Evolutionary conservation across 2,329 filamentous ascomycete species (phyloP).

Genomic region (Nigrograna mackinnonii): DNA sequence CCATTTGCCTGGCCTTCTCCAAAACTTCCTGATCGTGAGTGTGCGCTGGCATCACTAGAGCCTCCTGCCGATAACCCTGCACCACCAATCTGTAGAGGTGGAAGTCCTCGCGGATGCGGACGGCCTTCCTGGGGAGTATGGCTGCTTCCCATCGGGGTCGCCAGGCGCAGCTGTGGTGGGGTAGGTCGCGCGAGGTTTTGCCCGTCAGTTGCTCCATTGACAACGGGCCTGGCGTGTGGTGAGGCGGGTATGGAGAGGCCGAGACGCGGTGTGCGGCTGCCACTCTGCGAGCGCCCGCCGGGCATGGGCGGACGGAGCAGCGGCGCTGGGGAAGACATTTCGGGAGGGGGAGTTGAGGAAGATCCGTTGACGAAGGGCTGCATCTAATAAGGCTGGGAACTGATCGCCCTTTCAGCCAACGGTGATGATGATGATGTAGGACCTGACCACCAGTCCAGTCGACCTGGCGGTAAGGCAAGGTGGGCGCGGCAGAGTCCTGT

Average conservation of each 20-base stretch:
- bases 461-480: slow-evolving; percentile 7
- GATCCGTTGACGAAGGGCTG: slow-evolving; percentile 24
- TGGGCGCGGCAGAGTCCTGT: slow-evolving; percentile 9
- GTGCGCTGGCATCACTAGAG: slow-evolving; percentile 78
- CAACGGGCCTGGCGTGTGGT: slow-evolving; percentile 78
- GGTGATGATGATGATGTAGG: neutral
- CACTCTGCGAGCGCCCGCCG: slow-evolving; percentile 61
- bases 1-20: slow-evolving; percentile 79
- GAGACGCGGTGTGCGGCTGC: slow-evolving; percentile 72
- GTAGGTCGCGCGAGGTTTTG: slow-evolving; percentile 56
- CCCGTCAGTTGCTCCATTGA: slow-evolving; percentile 57
- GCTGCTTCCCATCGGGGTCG: slow-evolving; percentile 84
- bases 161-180: slow-evolving; percentile 80
- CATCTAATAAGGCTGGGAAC: slow-evolving; percentile 17
- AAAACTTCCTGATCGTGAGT: slow-evolving; percentile 84
- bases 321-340: slow-evolving; percentile 77
- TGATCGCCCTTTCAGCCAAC: slow-evolving; percentile 4
- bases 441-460: slow-evolving; percentile 3
- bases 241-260: slow-evolving; percentile 90
- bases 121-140: slow-evolving; percentile 72
- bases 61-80: slow-evolving; percentile 68
- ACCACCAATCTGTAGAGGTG: slow-evolving; percentile 55
- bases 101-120: slow-evolving; percentile 54
- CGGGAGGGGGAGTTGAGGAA: slow-evolving; percentile 32
- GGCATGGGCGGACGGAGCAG: slow-evolving; percentile 83